Conservation (phyloP, 495 filamentous ascomycete species). For the Aspergillus mulundensis region DNA sequence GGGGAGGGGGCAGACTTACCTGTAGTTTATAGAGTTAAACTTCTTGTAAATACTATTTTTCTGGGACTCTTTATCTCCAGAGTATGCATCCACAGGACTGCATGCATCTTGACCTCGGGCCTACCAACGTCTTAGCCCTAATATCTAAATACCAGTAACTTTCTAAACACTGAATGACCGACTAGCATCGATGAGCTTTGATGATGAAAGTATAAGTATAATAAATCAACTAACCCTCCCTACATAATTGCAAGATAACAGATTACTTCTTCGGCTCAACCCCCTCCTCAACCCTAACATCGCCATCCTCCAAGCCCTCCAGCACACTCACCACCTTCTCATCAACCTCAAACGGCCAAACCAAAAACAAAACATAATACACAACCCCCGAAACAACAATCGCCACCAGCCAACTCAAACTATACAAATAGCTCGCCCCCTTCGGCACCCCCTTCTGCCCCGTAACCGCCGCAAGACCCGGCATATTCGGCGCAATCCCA, state of each 20-base stretch:
- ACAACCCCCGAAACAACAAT: constrained; percentile 4
- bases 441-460: constrained; percentile 12
- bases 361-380: constrained; percentile 10
- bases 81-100: too few relatives aligned
- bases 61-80: too few relatives aligned
- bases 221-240: too few relatives aligned
- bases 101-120: too few relatives aligned
- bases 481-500: constrained; percentile 40
- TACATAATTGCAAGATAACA: too few relatives aligned
- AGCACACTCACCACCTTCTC: constrained; percentile 10
- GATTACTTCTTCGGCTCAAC: neutral
- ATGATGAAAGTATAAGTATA: too few relatives aligned
- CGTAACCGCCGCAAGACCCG: constrained; percentile 25
- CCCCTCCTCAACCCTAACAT: constrained; percentile 3
- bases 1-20: constrained; percentile 28
- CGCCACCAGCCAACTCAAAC: constrained; percentile 16
- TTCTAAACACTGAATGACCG: too few relatives aligned
- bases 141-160: too few relatives aligned
- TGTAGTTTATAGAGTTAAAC: too few relatives aligned
- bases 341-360: constrained; percentile 14
- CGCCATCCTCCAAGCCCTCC: neutral
- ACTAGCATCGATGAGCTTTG: too few relatives aligned
- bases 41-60: too few relatives aligned
- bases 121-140: too few relatives aligned
- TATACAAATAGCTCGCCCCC: constrained; percentile 14